Base-by-base conservation (phyloP, 2,329 filamentous ascomycete genomes). In the Aspergillaceae sp. region DNA sequence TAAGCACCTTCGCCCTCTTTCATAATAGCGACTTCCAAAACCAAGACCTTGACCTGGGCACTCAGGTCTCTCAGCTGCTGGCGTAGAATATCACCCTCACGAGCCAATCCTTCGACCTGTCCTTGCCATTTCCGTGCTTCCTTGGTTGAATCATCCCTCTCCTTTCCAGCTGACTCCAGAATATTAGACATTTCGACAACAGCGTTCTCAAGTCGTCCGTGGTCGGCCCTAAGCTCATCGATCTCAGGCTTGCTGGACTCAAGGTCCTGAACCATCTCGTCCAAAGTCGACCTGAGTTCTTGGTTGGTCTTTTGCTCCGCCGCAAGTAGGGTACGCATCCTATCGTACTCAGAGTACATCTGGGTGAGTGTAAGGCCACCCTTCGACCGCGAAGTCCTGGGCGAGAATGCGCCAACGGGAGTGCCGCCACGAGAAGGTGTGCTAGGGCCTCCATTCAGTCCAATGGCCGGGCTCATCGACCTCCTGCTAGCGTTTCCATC, bases 31-130 rank as follows among this genome's bases (percentile, higher is more conserved):
- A 89, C 77, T 65, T 95, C 91, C 66, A 94, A 86, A 4, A 96
- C 77, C 4, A 98, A 77, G 61, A 94, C 83, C 64, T 94, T 94
- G 52, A 96, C 80, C 65, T 98, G 90, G 1, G 86, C 83, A 57
- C 89, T 89, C 19, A 94, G 77, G 64, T 97, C 92, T 32, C 91
- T 85, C 6, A 97, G 74, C 63, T 96, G 89, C 53, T 89, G 86
- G 43, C 85, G 84, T 27, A 94, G 73, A 35, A 96, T 87, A 49
- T 86, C 83, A 30, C 79, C 76, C 67, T 97, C 89, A 40, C 73
- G 76, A 4, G 69, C 66, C 28, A 76, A 65, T 11, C 78, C 78
- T 48, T 77, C 76, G 46, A 89, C 76, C 47, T 87, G 78, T n/a
- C 79, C 79, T 61, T 92, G 83, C 44, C 84, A 84, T 67, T 86